A percentile compares a stretch with the other conserved stretches of the same genome.
Evolutionary conservation across 2,329 filamentous ascomycete species (phyloP).

Genomic region (Scedosporium minutisporum): DNA sequence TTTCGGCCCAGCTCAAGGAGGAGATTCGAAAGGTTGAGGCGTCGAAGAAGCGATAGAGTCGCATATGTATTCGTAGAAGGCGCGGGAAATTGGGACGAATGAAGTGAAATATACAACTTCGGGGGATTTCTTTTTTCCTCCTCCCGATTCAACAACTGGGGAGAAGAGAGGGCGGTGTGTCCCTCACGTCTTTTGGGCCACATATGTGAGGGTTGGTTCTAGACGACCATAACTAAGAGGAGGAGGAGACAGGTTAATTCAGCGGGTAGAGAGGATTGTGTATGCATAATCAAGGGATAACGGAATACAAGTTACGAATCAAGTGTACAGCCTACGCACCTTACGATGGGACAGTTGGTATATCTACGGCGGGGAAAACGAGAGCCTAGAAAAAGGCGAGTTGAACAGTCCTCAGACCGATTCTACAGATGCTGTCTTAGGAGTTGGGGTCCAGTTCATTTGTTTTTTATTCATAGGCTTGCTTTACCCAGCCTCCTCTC

Average conservation of each 20-base stretch:
- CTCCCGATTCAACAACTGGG: background rate
- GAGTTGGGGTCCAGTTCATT: background rate
- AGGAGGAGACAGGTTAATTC: background rate
- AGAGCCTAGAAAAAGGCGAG: no score
- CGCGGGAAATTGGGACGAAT: background rate
- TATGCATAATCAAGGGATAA: constrained; percentile 8
- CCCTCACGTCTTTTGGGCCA: background rate
- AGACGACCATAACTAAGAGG: background rate
- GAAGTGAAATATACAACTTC: background rate
- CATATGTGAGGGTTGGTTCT: background rate
- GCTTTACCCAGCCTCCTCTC: background rate
- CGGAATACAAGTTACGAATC: constrained; percentile 9
- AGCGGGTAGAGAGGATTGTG: background rate
- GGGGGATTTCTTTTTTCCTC: background rate
- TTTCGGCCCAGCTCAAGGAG: constrained; percentile 87
- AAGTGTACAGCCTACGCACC: constrained; percentile 10
- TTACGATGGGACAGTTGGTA: background rate
- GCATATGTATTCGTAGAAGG: background rate
- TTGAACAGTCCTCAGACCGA: no score
- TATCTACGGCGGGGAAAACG: no score
- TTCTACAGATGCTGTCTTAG: no score
- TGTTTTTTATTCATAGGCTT: background rate
- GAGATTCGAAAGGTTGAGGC: constrained; percentile 91
- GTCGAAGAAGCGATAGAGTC: constrained; percentile 49
- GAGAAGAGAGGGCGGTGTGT: background rate